These are phyloP conservation scores for Penicillium sp. DNA, from an alignment of 2,329 filamentous ascomycete species.

Conservation along the genomic window DNA sequence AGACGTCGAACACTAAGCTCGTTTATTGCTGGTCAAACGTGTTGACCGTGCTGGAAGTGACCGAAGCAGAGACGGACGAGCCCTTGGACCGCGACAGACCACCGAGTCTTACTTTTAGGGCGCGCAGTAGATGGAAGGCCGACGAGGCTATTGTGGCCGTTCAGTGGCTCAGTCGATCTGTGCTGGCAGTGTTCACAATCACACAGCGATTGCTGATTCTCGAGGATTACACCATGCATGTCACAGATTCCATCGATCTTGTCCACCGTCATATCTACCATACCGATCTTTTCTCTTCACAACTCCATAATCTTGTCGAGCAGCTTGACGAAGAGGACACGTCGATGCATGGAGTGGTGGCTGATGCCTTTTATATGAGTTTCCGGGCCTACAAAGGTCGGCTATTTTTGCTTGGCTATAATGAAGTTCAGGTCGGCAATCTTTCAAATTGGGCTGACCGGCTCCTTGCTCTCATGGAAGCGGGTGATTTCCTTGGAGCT, in stretches of 20 bases:
- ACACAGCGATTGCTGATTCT: slow-evolving; percentile 89
- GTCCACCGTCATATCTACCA: slow-evolving; percentile 91
- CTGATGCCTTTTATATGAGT: slow-evolving; percentile 97
- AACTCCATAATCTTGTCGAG: slow-evolving; percentile 79
- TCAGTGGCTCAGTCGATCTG: slow-evolving; percentile 93
- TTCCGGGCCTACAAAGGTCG: slow-evolving; percentile 93
- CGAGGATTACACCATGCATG: slow-evolving; percentile 80
- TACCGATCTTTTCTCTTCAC: slow-evolving; percentile 79
- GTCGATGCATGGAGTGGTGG: slow-evolving; percentile 90
- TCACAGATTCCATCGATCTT: slow-evolving; percentile 92
- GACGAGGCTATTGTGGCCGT: slow-evolving; percentile 94
- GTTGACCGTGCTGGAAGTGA: slow-evolving; percentile 85
- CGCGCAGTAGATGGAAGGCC: slow-evolving; percentile 83
- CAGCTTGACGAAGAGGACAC: slow-evolving; percentile 79
- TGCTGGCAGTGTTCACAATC: slow-evolving; percentile 85
- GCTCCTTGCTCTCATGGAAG: slow-evolving; percentile 87
- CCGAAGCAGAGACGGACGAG: slow-evolving; percentile 57
- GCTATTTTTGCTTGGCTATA: slow-evolving; percentile 87
- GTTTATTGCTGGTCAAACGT: slow-evolving; percentile 99
- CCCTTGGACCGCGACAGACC: slow-evolving; percentile 69
- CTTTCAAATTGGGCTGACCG: slow-evolving; percentile 97
- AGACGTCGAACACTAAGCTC: slow-evolving; percentile 69
- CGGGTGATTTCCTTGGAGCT: slow-evolving; percentile 89
- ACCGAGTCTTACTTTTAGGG: slow-evolving; percentile 69
- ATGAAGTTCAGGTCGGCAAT: slow-evolving; percentile 83